A percentile compares a stretch with the other conserved stretches of the same genome.
These are phyloP conservation scores for Yarrowia galli DNA, from an alignment of 1,139 yeast genomes.

Conservation along the genomic window DNA sequence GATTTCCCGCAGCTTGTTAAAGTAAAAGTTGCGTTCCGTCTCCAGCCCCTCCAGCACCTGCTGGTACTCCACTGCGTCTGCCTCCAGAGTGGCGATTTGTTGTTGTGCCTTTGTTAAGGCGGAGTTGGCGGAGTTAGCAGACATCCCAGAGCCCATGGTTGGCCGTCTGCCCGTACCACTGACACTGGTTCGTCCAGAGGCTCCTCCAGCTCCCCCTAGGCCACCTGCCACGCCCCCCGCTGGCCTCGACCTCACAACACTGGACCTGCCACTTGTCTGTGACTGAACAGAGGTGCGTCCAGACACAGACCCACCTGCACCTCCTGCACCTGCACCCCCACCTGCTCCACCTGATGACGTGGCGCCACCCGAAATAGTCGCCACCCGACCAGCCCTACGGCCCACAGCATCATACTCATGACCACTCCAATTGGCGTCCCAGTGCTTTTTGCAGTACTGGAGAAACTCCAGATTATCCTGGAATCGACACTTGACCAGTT, in stretches of 20 bases:
- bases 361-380: conserved; percentile 37
- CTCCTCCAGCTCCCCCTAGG: conserved; percentile 8
- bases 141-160: too few species aligned
- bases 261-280: conserved; percentile 25
- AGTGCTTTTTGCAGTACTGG: conserved; percentile 87
- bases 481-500: conserved; percentile 81
- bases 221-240: not conserved
- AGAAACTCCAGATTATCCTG: conserved; percentile 94
- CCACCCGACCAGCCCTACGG: conserved; percentile 54
- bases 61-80: conserved; percentile 58
- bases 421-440: conserved; percentile 79
- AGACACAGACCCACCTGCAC: too few species aligned
- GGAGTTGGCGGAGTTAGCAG: too few species aligned
- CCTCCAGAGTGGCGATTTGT: conserved; percentile 52
- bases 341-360: conserved; percentile 39
- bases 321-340: too few species aligned
- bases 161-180: too few species aligned
- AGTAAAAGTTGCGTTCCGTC: conserved; percentile 84
- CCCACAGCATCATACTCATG: conserved; percentile 70
- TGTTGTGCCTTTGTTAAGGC: conserved; percentile 2
- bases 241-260: not conserved
- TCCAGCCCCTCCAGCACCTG: conserved; percentile 55
- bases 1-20: conserved; percentile 84
- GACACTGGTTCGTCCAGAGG: not conserved
- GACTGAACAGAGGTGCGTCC: conserved; percentile 9